Percentiles rank a stretch among this genome's conserved stretches.
These are phyloP conservation scores for Austroboletus niveus DNA, from an alignment of 1,284 basidiomycete species.

Conservation along the genomic window DNA sequence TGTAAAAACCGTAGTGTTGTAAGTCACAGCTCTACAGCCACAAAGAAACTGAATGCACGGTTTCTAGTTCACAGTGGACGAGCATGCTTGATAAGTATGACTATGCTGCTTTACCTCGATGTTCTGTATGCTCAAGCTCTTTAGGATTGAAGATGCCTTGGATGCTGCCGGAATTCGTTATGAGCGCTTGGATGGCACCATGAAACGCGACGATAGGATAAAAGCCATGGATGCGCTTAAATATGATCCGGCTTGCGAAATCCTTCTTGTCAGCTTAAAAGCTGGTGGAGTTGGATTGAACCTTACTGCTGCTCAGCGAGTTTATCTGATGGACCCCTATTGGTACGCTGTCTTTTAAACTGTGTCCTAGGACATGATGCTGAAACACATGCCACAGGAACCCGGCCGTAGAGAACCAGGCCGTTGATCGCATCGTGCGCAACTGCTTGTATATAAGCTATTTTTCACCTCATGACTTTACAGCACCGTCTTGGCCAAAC, in stretches of 20 bases:
- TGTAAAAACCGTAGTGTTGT: conserved; percentile 92
- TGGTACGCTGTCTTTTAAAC: conserved; percentile 52
- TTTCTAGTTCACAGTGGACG: conserved; percentile 87
- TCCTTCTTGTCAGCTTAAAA: conserved; percentile 92
- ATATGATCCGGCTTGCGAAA: conserved; percentile 80
- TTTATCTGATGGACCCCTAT: conserved; percentile 94
- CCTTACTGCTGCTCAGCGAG: conserved; percentile 87
- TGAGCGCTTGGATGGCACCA: conserved; percentile 92
- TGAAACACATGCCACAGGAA: conserved; percentile 58
- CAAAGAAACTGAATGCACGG: conserved; percentile 17
- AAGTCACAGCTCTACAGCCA: conserved; percentile 32
- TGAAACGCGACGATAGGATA: conserved; percentile 92
- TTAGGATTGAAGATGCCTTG: conserved; percentile 85
- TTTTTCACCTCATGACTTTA: conserved; percentile 9
- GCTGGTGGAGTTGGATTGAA: conserved; percentile 98
- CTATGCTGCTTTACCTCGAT: background rate
- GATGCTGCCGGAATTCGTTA: conserved; percentile 79
- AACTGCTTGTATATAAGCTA: background rate
- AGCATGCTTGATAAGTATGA: conserved; percentile 89
- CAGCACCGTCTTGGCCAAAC: conserved; percentile 94
- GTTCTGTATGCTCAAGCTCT: conserved; percentile 14
- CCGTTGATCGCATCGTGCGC: conserved; percentile 83
- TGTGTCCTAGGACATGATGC: conserved; percentile 1
- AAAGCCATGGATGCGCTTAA: conserved; percentile 89
- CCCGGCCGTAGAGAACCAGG: conserved; percentile 95